These are phyloP conservation scores for Tolypocladium ophioglossoides DNA, from an alignment of 2,329 filamentous ascomycete species.

Conservation along the genomic window DNA sequence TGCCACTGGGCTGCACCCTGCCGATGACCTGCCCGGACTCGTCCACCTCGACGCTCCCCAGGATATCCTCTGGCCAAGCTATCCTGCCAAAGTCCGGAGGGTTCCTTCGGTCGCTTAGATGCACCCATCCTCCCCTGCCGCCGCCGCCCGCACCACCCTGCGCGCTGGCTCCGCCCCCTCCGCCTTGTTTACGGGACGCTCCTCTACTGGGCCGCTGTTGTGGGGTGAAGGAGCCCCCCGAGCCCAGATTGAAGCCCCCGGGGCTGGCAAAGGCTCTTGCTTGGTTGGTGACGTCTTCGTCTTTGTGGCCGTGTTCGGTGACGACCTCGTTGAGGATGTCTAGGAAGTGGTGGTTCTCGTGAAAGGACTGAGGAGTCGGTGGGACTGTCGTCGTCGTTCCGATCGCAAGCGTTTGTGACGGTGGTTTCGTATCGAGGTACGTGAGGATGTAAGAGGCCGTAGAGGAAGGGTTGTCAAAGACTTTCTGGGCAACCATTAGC, in stretches of 20 bases:
- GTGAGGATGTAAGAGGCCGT: slow-evolving; percentile 43
- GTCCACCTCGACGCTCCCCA: slow-evolving; percentile 57
- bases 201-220: slow-evolving; percentile 25
- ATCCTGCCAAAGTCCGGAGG: slow-evolving; percentile 58
- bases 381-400: slow-evolving; percentile 49
- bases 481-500: slow-evolving; percentile 35
- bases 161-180: slow-evolving; percentile 38
- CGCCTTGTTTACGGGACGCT: slow-evolving; percentile 21
- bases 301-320: slow-evolving; percentile 41
- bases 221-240: slow-evolving; percentile 39
- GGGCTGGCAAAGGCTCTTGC: slow-evolving; percentile 50
- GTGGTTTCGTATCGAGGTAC: slow-evolving; percentile 47
- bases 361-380: slow-evolving; percentile 49
- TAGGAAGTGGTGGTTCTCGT: slow-evolving; percentile 49
- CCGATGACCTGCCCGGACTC: slow-evolving; percentile 45
- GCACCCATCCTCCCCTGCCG: slow-evolving; percentile 51
- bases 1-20: slow-evolving; percentile 48
- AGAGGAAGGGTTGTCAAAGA: slow-evolving; percentile 37
- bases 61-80: slow-evolving; percentile 59
- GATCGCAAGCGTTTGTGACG: slow-evolving; percentile 42
- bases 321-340: slow-evolving; percentile 48
- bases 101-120: slow-evolving; percentile 53
- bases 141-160: slow-evolving; percentile 52
- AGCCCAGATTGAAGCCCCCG: slow-evolving; percentile 41
- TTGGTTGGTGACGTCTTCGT: slow-evolving; percentile 44